Base-by-base conservation (phyloP, 2,329 filamentous ascomycete species). In the Macrophomina tecta region DNA sequence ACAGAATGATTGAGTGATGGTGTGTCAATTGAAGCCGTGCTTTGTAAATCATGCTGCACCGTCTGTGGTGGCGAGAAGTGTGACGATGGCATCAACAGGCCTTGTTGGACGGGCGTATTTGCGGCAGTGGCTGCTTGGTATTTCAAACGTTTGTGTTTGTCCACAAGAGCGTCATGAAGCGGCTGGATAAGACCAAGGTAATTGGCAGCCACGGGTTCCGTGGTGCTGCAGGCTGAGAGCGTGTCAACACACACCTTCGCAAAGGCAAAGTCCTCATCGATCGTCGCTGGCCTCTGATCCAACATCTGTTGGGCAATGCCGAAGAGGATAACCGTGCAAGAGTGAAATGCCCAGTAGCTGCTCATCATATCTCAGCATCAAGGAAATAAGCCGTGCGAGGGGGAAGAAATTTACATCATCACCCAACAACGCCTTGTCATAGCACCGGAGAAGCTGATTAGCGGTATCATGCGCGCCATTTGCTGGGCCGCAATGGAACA, bases 361-460 rank as follows among this genome's bases (percentile, higher is more conserved):
- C 2, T 7, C 4, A 11, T 16, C 4, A 5, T 52, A 1, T 30
- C 9, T 42, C 45, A 68, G 55, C n/a, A 5, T 49, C 16, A 52
- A 36, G 11, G 6, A 12, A 16, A 23, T 12, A 16, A 42, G 36
- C n/a, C 18, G 51, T 16, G 14, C 14, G 3, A 11, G 16, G 12
- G 23, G 9, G 46, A 2, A 18, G 62, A 32, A 11, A 71, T 73
- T 71, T 58, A 75, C 75, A 79, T 79, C 51, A 78, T 73, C 28
- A 79, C 48, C 77, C 77, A 79, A 63, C 77, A 79, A 8, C 77
- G 73, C 68, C 68, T 76, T 2, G 76, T 76, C 67, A 79, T 67
- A 7, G 74, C 75, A 42, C 76, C 75, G 34, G 76, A 75, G 38
- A 76, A 76, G 3, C 72, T 69, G 8, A 79, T 76, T 2, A 78